Evolutionary conservation across 225 moss, liverwort and hornwort genomes (phyloP), one percentile per base, ranked within the genome.

Genomic region (Asterella californica): DNA sequence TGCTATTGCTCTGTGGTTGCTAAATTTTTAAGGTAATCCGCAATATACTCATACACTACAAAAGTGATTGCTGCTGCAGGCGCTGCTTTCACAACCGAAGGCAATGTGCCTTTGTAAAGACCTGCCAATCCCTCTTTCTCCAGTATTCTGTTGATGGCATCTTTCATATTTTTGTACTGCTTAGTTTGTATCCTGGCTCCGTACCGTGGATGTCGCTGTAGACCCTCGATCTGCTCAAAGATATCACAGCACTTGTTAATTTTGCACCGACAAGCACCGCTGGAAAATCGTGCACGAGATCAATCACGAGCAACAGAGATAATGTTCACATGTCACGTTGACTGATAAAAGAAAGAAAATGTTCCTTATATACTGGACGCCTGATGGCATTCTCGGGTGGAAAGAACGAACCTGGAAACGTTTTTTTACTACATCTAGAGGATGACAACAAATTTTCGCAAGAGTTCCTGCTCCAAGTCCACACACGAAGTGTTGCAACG

Each of bases 381-480:
- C 6, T 38, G 17, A 50, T 21, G 10, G 15, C 0, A 30, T 78
- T 48, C n/a, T 22, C 18, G 46, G n/a, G 22, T 37, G 27, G 57
- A 10, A 76, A 33, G 54, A 77, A 72, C 84, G 21, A 70, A 95
- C 95, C 95, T 95, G 95, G 87, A 91, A 95, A 33, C 95, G 88
- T 78, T 95, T 95, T 79, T 95, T 95, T 68, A 95, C 84, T 15
- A 93, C 95, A 86, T 95, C 93, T 57, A 95, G 88, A 47, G 95
- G 95, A 84, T 95, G 95, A 81, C 95, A 95, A 84, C 90, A 91
- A 75, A 88, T 38, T 81, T 93, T 95, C 18, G 95, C 90, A 74
- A 95, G 85, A 62, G 88, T 92, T 57, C 95, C 95, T 54, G 93
- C 95, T 70, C 86, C 90, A 76, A 93, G 86, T 64, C 95, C 95